Percentiles rank a stretch among this genome's conserved stretches.
Conservation (phyloP, 73 alveolate species). For the Paramecium octaurelia region DNA sequence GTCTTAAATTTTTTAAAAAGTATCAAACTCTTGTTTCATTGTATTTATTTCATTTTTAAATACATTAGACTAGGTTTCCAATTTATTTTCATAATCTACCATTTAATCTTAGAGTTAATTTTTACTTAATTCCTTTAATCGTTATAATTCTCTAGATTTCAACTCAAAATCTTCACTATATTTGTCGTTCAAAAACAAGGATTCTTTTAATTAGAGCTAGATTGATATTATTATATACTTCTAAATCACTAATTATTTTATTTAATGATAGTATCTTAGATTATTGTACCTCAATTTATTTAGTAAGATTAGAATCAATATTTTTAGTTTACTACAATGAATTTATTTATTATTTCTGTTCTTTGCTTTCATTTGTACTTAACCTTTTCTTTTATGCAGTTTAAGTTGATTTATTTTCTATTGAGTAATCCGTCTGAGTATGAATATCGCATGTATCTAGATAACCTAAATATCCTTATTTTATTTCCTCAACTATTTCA, state of each 20-base stretch:
- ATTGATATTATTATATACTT: neutral
- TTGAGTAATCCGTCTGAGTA: neutral
- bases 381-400: neutral
- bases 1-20: neutral
- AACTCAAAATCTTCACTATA: neutral
- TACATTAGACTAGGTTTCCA: neutral
- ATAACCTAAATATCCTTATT: neutral
- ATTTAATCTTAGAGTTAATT: neutral
- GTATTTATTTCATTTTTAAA: neutral
- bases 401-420: neutral
- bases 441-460: neutral
- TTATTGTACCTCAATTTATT: neutral
- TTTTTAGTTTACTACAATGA: neutral
- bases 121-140: neutral
- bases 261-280: neutral
- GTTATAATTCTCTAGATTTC: neutral
- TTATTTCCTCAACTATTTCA: neutral
- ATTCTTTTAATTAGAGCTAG: neutral
- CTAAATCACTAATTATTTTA: neutral
- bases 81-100: neutral
- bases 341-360: neutral
- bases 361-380: neutral
- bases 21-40: neutral
- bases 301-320: neutral
- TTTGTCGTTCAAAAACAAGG: neutral